Evolutionary conservation across 2,329 filamentous ascomycete genomes (phyloP).

Genomic region (Pseudocercospora ulei): DNA sequence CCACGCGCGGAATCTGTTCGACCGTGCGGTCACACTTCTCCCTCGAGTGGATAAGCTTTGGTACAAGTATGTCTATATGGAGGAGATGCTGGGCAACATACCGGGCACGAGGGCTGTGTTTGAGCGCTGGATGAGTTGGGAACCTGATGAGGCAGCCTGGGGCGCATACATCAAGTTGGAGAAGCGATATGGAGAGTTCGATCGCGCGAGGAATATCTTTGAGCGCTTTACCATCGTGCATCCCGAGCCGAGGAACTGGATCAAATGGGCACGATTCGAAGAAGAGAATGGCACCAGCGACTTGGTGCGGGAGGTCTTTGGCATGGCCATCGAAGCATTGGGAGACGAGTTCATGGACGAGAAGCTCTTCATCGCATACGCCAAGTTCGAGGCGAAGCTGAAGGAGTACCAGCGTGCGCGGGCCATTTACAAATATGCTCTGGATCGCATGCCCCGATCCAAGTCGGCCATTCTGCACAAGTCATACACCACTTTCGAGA

Average conservation of each 20-base stretch:
- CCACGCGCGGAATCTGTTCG: slow-evolving; percentile 86
- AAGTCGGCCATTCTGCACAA: slow-evolving; percentile 79
- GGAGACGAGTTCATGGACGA: slow-evolving; percentile 96
- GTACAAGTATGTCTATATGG: slow-evolving; percentile 99
- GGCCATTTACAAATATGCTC: slow-evolving; percentile 92
- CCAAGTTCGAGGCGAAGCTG: slow-evolving; percentile 85
- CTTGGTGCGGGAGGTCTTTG: slow-evolving; percentile 82
- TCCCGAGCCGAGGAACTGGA: slow-evolving; percentile 91
- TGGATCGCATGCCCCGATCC: slow-evolving; percentile 82
- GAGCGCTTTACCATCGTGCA: slow-evolving; percentile 84
- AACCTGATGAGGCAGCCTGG: slow-evolving; percentile 93
- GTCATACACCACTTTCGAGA: slow-evolving; percentile 93
- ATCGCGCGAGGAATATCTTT: slow-evolving; percentile 82
- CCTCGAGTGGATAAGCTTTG: slow-evolving; percentile 91
- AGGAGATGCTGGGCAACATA: slow-evolving; percentile 93
- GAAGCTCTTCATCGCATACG: slow-evolving; percentile 87
- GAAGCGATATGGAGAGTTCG: slow-evolving; percentile 86
- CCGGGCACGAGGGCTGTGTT: slow-evolving; percentile 87
- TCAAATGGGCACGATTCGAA: slow-evolving; percentile 97
- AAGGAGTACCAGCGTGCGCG: slow-evolving; percentile 90
- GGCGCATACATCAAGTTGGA: slow-evolving; percentile 93
- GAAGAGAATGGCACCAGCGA: slow-evolving; percentile 91
- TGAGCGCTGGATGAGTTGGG: slow-evolving; percentile 97
- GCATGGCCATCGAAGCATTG: slow-evolving; percentile 73
- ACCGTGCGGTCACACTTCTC: slow-evolving; percentile 84